Evolutionary conservation across 805 yeast genomes (phyloP), one percentile per base, ranked within the genome.

Genomic region (Saitoella complicata): DNA sequence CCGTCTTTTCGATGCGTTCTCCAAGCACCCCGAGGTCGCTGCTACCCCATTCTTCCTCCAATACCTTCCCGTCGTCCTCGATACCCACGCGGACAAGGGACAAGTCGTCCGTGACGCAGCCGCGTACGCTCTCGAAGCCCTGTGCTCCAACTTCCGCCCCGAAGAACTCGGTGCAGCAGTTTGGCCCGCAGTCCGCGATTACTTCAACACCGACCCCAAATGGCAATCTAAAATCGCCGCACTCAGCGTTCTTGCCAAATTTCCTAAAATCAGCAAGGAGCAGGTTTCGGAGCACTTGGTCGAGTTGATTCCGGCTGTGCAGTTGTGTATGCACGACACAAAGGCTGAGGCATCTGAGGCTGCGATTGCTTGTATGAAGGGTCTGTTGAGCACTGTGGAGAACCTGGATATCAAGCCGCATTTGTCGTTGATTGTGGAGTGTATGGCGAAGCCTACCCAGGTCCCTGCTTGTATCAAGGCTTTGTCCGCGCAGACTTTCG

Each of bases 341-440:
- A 88, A 88, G 68, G 95, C 96, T 2, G 98, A 88, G 65, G 71
- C 91, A 46, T 86, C 95, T 31, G 78, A 80, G 54, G 84, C 76
- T 47, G 97, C 96, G 53, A 66, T 77, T 54, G 72, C 73, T 54
- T 72, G 84, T 10, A 69, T 86, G 61, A 70, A 72, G 39, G 71
- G 70, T 46, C 84, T 78, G 54, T 93, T 87, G 50, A 73, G 75
- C 53, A 80, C 84, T 40, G 70, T 91, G 55, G 98, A 91, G 64
- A 91, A 91, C 65, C 77, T 86, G 64, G 98, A 88, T 68, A 73
- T 88, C 56, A 74, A 78, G 43, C 86, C 91, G 53, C 81, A 95
- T 60, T 79, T 75, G 58, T 87, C 85, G 51, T 61, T 78, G 44
- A 85, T 88, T 60, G 81, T 84, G 37, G 82, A 80, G 51, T 88